phyloP scores from a whole-genome alignment of 2,329 filamentous ascomycete genomes.

The Sporothrix variecibatus region DNA sequence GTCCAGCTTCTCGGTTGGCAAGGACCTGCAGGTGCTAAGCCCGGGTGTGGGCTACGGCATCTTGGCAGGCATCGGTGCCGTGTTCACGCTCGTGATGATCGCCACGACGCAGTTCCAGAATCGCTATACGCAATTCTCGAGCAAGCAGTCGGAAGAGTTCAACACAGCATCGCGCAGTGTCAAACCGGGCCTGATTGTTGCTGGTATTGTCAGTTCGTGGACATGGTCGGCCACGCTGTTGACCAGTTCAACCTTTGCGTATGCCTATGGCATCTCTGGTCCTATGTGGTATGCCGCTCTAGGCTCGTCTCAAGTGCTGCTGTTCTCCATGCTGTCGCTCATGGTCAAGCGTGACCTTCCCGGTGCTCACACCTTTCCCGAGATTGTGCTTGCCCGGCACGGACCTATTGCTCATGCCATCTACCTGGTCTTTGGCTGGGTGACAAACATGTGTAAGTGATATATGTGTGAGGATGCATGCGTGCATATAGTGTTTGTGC shows the following conservation, averaged over 20 bases:
- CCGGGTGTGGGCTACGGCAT: conserved; percentile 51
- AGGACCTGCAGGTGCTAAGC: conserved; percentile 28
- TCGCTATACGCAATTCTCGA: conserved; percentile 42
- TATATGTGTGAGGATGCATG: background rate
- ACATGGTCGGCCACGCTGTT: conserved; percentile 51
- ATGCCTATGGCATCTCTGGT: conserved; percentile 45
- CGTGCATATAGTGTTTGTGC: background rate
- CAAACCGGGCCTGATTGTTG: conserved; percentile 49
- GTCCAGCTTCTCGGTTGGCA: conserved; percentile 7
- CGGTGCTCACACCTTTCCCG: conserved; percentile 46
- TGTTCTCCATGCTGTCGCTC: conserved; percentile 45
- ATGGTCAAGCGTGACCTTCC: conserved; percentile 46
- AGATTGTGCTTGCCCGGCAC: conserved; percentile 44
- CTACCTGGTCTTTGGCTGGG: conserved; percentile 44
- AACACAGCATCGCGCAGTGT: conserved; percentile 48
- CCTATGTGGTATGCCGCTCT: conserved; percentile 47
- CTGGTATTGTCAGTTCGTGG: conserved; percentile 52
- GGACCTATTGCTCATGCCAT: conserved; percentile 42
- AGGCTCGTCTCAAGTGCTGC: conserved; percentile 44
- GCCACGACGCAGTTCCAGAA: conserved; percentile 42
- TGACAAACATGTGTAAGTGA: conserved; percentile 41
- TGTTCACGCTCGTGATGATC: conserved; percentile 47
- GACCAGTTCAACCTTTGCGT: conserved; percentile 43
- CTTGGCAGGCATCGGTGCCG: conserved; percentile 51
- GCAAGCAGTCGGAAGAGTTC: conserved; percentile 48